Base-by-base conservation (phyloP, 768 basidiomycete genomes). In the Filobasidium floriforme region DNA sequence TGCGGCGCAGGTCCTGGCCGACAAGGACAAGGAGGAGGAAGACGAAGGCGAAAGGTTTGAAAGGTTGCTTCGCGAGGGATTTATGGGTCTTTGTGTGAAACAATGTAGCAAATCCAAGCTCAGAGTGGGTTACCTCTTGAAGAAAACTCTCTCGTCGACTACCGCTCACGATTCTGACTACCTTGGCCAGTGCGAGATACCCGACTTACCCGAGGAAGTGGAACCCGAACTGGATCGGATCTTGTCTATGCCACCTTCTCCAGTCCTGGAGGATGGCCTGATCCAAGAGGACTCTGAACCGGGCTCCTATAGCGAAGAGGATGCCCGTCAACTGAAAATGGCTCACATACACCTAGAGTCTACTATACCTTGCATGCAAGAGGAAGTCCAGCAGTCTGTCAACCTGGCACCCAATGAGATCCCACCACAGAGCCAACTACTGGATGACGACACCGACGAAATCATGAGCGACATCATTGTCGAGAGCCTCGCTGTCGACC, bases 11-110 rank as follows among this genome's bases (percentile, higher is more conserved):
- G 46, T 49, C 22, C 5, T 49, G 46, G 22, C 15, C 15, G 46
- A 49, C 7, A 29, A 43, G n/a, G 59, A 60, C 28, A 12, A 60
- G 28, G 59, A 60, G 32, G 59, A 60, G 2, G 59, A 60, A 29
- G 59, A n/a, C 4, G 59, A 60, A 18, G 32, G n/a, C 5, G 40
- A 18, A 11, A 9, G 18, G 28, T 43, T 43, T 12, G 5, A 60
- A 26, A 32, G 41, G 19, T 41, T 60, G 32, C n/a, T 60, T 3
- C 9, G 4, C 19, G 59, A 60, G n/a, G 37, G 59, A 1, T 12
- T 60, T n/a, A 60, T 60, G 59, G 5, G 54, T 7, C 22, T 57
- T 15, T 57, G 59, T 29, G 32, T 60, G 14, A 26, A 60, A 40
- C 59, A 60, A 60, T 37, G 32, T n/a, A 29, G 59, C 10, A 26